These are phyloP conservation scores for Phialophora expanda DNA, from an alignment of 2,329 filamentous ascomycete species.

Conservation along the genomic window DNA sequence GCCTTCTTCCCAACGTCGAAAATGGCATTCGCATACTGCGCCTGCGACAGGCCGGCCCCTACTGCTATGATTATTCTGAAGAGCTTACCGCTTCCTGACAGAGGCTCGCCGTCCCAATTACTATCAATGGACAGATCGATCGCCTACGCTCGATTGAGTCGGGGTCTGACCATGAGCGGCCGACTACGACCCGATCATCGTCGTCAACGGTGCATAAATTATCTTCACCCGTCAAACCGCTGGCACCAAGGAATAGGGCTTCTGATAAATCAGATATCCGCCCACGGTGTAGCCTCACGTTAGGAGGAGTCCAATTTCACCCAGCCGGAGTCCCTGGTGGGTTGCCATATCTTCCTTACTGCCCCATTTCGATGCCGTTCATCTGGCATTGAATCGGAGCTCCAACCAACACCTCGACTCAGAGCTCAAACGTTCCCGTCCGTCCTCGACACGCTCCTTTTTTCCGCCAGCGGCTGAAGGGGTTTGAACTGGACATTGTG, in stretches of 20 bases:
- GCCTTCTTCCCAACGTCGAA: background rate
- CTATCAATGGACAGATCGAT: slow-evolving; percentile 10
- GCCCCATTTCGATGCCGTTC: background rate
- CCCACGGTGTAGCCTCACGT: slow-evolving; percentile 1
- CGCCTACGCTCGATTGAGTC: slow-evolving; percentile 2
- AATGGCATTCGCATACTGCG: slow-evolving; percentile 10
- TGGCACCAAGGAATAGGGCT: background rate
- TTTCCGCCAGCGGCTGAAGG: background rate
- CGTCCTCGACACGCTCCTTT: background rate
- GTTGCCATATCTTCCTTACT: slow-evolving; percentile 1
- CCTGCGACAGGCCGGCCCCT: slow-evolving; percentile 15
- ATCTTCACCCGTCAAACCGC: background rate
- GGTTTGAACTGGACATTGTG: background rate
- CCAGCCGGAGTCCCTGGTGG: background rate
- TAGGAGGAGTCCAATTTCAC: background rate
- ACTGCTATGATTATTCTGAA: slow-evolving; percentile 22
- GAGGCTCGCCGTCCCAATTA: slow-evolving; percentile 4
- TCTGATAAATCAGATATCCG: slow-evolving; percentile 5
- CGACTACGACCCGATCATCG: slow-evolving; percentile 6
- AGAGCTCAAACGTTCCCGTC: background rate
- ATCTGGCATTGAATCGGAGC: background rate
- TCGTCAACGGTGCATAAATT: slow-evolving; percentile 3
- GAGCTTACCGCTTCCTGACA: slow-evolving; percentile 19
- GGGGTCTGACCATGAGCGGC: slow-evolving; percentile 9
- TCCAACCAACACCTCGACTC: background rate